Evolutionary conservation across 1,284 basidiomycete species (phyloP).

Genomic region (Coniferiporia weirii): DNA sequence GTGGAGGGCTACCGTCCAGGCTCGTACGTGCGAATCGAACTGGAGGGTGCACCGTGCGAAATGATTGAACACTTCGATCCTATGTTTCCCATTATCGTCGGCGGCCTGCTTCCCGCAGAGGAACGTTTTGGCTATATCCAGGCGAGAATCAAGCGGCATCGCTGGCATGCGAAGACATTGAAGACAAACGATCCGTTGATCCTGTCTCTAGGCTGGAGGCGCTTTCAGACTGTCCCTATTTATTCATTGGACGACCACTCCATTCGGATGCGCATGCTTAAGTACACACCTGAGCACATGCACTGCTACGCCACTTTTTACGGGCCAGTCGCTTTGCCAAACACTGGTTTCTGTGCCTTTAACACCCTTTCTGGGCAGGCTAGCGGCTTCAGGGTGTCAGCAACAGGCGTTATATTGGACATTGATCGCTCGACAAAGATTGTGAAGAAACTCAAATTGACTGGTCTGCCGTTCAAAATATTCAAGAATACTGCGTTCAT

Average conservation of each 20-base stretch:
- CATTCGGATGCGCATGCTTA: slow-evolving; percentile 97
- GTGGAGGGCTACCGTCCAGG: slow-evolving; percentile 92
- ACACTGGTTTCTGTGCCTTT: slow-evolving; percentile 97
- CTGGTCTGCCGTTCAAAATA: slow-evolving; percentile 92
- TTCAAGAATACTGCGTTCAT: slow-evolving; percentile 99
- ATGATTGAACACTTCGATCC: slow-evolving; percentile 94
- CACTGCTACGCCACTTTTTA: slow-evolving; percentile 98
- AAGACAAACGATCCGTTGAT: slow-evolving; percentile 98
- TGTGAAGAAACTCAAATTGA: slow-evolving; percentile 98
- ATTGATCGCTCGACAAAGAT: slow-evolving; percentile 91
- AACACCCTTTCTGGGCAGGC: slow-evolving; percentile 70
- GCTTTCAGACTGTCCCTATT: slow-evolving; percentile 93
- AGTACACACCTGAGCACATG: slow-evolving; percentile 99
- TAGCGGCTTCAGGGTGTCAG: slow-evolving; percentile 83
- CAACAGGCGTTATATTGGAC: slow-evolving; percentile 93
- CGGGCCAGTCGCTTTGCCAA: slow-evolving; percentile 86
- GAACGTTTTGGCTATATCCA: slow-evolving; percentile 92
- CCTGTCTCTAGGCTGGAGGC: slow-evolving; percentile 92
- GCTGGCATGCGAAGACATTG: slow-evolving; percentile 89
- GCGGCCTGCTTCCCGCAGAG: slow-evolving; percentile 89
- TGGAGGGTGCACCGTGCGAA: slow-evolving; percentile 82
- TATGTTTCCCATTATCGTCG: slow-evolving; percentile 85
- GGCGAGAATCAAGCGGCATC: slow-evolving; percentile 93
- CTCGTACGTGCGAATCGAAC: slow-evolving; percentile 91
- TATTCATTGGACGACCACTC: slow-evolving; percentile 97